Percentiles rank a stretch among this genome's conserved stretches.
Evolutionary conservation across 495 filamentous ascomycete genomes (phyloP).

Genomic region (Glarea lozoyensis): DNA sequence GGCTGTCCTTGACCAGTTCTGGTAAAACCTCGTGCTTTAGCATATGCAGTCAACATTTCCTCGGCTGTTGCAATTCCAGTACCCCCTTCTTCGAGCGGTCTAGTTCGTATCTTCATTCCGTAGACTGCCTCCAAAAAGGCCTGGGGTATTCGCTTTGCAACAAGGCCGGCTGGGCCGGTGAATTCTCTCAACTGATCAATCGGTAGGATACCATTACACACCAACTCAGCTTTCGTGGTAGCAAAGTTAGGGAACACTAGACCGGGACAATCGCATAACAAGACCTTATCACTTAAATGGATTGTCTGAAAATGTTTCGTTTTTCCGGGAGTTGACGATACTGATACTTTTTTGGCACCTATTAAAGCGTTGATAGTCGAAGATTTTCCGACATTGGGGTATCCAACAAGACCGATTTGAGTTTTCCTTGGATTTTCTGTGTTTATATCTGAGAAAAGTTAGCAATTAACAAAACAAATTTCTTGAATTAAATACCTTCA

Average conservation of each 20-base stretch:
- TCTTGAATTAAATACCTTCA: slow-evolving; percentile 27
- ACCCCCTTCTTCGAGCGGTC: slow-evolving; percentile 87
- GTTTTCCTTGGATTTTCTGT: slow-evolving; percentile 53
- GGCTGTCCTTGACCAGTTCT: slow-evolving; percentile 83
- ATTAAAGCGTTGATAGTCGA: slow-evolving; percentile 98
- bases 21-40: slow-evolving; percentile 77
- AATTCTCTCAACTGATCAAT: slow-evolving; percentile 96
- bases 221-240: slow-evolving; percentile 90
- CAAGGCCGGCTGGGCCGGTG: slow-evolving; percentile 76
- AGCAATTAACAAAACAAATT: neutral
- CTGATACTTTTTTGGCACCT: slow-evolving; percentile 96
- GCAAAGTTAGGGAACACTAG: slow-evolving; percentile 98
- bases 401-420: slow-evolving; percentile 89
- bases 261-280: slow-evolving; percentile 97
- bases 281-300: slow-evolving; percentile 77
- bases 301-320: slow-evolving; percentile 99
- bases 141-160: slow-evolving; percentile 88
- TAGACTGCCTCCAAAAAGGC: slow-evolving; percentile 85
- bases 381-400: slow-evolving; percentile 98
- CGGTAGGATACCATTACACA: slow-evolving; percentile 89
- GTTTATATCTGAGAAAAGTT: slow-evolving; percentile 16
- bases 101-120: slow-evolving; percentile 75
- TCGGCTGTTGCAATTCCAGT: slow-evolving; percentile 81
- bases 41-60: slow-evolving; percentile 81
- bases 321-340: slow-evolving; percentile 94